phyloP scores from a whole-genome alignment of 495 filamentous ascomycete genomes.

The Penicillium maclennaniae region DNA sequence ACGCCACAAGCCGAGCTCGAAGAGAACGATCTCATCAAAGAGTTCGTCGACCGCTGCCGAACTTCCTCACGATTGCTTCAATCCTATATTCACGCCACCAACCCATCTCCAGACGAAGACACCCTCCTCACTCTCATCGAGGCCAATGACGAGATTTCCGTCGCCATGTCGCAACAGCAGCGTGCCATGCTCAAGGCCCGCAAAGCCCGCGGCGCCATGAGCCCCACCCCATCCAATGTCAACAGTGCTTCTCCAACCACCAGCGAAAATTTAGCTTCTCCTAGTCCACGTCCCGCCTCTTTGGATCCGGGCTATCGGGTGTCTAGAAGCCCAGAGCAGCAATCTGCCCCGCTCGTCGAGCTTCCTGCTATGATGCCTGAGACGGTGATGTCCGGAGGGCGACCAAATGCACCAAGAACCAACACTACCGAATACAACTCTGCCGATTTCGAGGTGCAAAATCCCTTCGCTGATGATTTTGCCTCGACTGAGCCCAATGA shows the following conservation, averaged over 20 bases:
- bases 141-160: constrained; percentile 82
- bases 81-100: constrained; percentile 72
- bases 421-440: constrained; percentile 38
- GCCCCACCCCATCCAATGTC: constrained; percentile 14
- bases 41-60: constrained; percentile 86
- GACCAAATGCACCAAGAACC: constrained; percentile 6
- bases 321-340: constrained; percentile 1
- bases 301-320: not conserved
- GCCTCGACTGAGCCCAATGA: constrained; percentile 18
- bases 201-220: constrained; percentile 26
- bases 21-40: constrained; percentile 78
- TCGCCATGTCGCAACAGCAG: constrained; percentile 74
- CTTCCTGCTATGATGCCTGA: constrained; percentile 5
- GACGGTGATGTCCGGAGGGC: constrained; percentile 11
- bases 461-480: constrained; percentile 43
- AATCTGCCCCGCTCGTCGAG: constrained; percentile 4
- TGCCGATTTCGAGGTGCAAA: constrained; percentile 43
- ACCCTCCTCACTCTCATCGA: constrained; percentile 91
- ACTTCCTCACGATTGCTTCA: constrained; percentile 75
- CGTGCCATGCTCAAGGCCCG: constrained; percentile 74
- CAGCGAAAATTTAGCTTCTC: constrained; percentile 15
- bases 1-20: constrained; percentile 75
- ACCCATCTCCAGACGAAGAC: constrained; percentile 82
- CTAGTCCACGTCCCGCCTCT: constrained; percentile 2
- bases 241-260: constrained; percentile 18